Conservation (phyloP, 306 rosid species). For the Castanopsis chinensis region DNA sequence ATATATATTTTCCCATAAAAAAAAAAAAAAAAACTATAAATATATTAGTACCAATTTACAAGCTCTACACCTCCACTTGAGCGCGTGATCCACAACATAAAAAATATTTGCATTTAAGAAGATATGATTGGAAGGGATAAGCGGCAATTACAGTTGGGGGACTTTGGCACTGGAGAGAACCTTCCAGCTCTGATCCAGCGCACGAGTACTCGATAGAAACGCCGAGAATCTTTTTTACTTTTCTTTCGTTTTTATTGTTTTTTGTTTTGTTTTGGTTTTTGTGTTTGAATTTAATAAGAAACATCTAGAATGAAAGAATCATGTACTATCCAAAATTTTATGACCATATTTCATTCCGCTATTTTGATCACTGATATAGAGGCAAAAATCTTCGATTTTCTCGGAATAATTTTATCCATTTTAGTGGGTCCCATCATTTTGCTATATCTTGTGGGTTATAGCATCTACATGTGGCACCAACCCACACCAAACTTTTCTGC, state of each 20-base stretch:
- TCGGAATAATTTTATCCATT: not conserved
- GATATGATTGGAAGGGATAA: slow-evolving; percentile 1
- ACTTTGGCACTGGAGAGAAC: not conserved
- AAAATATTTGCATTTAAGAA: no score
- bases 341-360: not conserved
- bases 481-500: not conserved
- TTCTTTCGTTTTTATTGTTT: no score
- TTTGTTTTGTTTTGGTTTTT: not conserved
- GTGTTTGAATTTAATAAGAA: not conserved
- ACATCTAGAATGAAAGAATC: not conserved
- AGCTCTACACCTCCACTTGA: no score
- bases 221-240: no score
- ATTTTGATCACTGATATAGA: not conserved
- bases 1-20: no score
- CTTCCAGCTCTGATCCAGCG: no score
- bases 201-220: no score
- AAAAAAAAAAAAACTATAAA: no score
- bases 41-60: no score
- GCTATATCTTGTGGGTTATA: not conserved
- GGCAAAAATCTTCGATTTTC: slow-evolving; percentile 6
- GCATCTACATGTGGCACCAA: slow-evolving; percentile 13
- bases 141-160: not conserved
- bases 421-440: not conserved
- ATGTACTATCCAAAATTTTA: not conserved
- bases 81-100: no score